These are phyloP conservation scores for Metschnikowia gelsemii DNA, from an alignment of 805 yeast species.

Conservation along the genomic window DNA sequence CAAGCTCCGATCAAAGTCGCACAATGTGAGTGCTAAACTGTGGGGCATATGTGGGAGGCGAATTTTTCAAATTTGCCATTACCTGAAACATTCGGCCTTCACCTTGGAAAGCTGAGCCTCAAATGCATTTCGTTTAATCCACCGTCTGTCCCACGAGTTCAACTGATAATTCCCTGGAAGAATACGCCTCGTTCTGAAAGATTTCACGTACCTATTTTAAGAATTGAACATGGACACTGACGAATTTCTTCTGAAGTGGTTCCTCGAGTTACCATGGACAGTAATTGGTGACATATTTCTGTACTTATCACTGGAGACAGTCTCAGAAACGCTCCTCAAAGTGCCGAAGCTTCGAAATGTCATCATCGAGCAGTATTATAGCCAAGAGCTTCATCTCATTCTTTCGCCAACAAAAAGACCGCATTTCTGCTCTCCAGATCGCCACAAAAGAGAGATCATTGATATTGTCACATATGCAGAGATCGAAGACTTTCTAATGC, in stretches of 20 bases:
- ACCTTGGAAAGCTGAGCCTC: no score
- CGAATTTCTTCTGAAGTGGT: conserved; percentile 11
- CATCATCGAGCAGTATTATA: conserved; percentile 28
- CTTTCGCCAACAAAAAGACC: conserved; percentile 33
- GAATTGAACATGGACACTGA: conserved; percentile 8
- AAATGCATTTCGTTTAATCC: no score
- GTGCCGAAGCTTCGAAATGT: conserved; percentile 23
- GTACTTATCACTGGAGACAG: conserved; percentile 11
- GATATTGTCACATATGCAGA: conserved; percentile 29
- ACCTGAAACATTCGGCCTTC: no score
- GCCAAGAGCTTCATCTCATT: conserved; percentile 34
- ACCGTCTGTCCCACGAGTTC: no score
- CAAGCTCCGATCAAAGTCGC: no score
- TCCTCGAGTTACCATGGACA: conserved; percentile 17
- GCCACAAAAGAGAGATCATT: conserved; percentile 14
- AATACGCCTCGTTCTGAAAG: no score
- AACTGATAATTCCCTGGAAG: no score
- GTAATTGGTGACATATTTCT: conserved; percentile 13
- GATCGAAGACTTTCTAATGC: conserved; percentile 32
- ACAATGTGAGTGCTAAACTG: no score
- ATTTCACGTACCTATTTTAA: background rate
- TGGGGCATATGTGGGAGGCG: no score
- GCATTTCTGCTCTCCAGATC: conserved; percentile 13
- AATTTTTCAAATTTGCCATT: no score
- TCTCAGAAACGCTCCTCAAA: conserved; percentile 13